A percentile compares a stretch with the other conserved stretches of the same genome.
phyloP scores from a whole-genome alignment of 2,329 filamentous ascomycete species.

The Iodosphaeria phyllophila region DNA sequence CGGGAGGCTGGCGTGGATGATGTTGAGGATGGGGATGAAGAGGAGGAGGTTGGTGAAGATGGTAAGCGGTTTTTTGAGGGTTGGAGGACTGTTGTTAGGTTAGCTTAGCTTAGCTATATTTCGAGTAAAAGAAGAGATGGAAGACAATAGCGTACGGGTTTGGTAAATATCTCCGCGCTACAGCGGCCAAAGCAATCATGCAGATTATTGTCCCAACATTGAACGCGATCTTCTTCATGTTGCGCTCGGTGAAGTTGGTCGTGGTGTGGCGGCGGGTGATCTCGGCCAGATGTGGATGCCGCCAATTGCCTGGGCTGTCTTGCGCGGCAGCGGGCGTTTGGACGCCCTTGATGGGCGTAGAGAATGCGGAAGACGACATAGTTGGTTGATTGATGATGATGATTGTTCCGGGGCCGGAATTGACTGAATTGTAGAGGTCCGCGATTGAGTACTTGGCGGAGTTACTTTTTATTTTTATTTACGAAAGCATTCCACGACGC shows the following conservation, averaged over 20 bases:
- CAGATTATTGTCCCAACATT: conserved; percentile 35
- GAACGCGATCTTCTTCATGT: conserved; percentile 49
- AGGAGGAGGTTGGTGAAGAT: conserved; percentile 30
- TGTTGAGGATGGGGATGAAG: conserved; percentile 48
- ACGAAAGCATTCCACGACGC: too few species aligned
- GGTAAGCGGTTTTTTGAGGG: conserved; percentile 7
- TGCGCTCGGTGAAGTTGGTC: conserved; percentile 60
- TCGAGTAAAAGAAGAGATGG: conserved; percentile 4
- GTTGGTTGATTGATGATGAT: too few species aligned
- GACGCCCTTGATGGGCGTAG: conserved; percentile 22
- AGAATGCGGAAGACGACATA: conserved; percentile 14
- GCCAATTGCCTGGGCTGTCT: conserved; percentile 65
- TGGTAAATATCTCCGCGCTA: conserved; percentile 16
- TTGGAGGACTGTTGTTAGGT: conserved; percentile 1
- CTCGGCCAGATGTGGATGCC: conserved; percentile 74
- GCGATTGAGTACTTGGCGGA: too few species aligned
- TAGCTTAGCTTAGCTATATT: conserved; percentile 7
- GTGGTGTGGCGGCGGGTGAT: conserved; percentile 67
- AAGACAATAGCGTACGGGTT: conserved; percentile 17
- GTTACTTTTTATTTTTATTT: too few species aligned
- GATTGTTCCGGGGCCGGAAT: too few species aligned
- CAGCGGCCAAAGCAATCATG: conserved; percentile 12
- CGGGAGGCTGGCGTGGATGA: conserved; percentile 50
- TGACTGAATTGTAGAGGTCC: too few species aligned
- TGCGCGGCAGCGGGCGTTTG: conserved; percentile 13